Conservation (phyloP, 1,139 yeast genomes). For the Yarrowia galli region DNA sequence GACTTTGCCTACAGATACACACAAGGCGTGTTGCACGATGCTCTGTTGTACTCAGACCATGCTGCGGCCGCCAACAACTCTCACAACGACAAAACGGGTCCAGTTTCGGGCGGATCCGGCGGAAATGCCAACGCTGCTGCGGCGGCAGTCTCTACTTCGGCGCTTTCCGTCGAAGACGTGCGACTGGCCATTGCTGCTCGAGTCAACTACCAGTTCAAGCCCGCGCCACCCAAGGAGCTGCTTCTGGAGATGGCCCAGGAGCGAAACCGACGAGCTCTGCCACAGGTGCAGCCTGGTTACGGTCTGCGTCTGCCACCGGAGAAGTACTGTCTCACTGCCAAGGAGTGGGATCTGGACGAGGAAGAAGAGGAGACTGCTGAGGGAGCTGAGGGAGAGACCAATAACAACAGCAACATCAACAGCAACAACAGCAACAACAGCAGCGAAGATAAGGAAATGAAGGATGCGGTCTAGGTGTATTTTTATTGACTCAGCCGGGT, state of each 20-base stretch:
- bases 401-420: slow-evolving; percentile 9
- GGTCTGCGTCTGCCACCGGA: slow-evolving; percentile 97
- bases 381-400: slow-evolving; percentile 35
- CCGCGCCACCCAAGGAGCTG: slow-evolving; percentile 93
- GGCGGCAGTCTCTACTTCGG: slow-evolving; percentile 47
- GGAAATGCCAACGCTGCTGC: slow-evolving; percentile 36
- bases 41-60: slow-evolving; percentile 86
- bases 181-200: slow-evolving; percentile 92
- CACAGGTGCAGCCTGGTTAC: slow-evolving; percentile 90
- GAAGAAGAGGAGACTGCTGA: slow-evolving; percentile 52
- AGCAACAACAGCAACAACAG: slow-evolving; percentile 32
- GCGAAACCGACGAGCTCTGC: slow-evolving; percentile 85
- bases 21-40: slow-evolving; percentile 83
- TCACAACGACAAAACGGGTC: slow-evolving; percentile 26
- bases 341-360: slow-evolving; percentile 70
- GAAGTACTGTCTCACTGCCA: slow-evolving; percentile 89
- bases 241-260: slow-evolving; percentile 90
- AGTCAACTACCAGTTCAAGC: slow-evolving; percentile 93
- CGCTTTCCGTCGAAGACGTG: slow-evolving; percentile 84
- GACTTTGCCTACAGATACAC: slow-evolving; percentile 96
- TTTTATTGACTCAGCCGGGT: not conserved
- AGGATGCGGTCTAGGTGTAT: slow-evolving; percentile 25
- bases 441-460: slow-evolving; percentile 26
- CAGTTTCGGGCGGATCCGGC: slow-evolving; percentile 32
- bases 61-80: slow-evolving; percentile 47